Evolutionary conservation across 306 rosid species (phyloP).

Genomic region (Hylodesmum podocarpum): DNA sequence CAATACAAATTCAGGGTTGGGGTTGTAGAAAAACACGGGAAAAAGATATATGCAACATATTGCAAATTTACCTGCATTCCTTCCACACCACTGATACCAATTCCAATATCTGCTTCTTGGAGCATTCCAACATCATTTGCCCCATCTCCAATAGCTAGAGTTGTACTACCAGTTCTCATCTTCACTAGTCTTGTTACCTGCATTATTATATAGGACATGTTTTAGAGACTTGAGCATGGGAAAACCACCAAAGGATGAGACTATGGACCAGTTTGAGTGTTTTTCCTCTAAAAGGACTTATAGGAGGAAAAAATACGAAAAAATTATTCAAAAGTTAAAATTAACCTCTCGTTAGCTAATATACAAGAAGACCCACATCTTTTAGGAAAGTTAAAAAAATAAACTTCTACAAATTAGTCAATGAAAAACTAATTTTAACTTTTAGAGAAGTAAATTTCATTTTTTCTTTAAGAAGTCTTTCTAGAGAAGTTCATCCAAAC

Average conservation of each 20-base stretch:
- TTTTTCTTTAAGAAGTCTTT: no score
- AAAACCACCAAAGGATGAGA: constrained; percentile 12
- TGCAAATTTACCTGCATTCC: constrained; percentile 89
- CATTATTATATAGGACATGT: constrained; percentile 18
- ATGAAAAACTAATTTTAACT: no score
- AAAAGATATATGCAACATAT: constrained; percentile 2
- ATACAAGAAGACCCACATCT: no score
- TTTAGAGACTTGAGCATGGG: constrained; percentile 15
- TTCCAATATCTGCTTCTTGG: constrained; percentile 98
- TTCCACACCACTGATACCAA: constrained; percentile 96
- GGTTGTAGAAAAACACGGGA: background rate
- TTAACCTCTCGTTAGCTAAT: no score
- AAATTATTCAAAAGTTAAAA: no score
- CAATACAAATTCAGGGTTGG: background rate
- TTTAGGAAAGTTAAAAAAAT: no score
- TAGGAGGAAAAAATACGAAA: no score
- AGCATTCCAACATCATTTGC: constrained; percentile 99
- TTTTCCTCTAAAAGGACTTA: no score
- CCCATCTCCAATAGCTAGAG: constrained; percentile 97
- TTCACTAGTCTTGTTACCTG: constrained; percentile 90
- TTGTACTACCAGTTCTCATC: constrained; percentile 65
- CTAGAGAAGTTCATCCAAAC: no score
- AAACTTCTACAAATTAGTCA: no score
- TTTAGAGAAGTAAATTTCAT: no score
- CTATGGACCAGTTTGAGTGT: no score